Evolutionary conservation across 768 basidiomycete genomes (phyloP).

Genomic region (Leccinum variicolor): DNA sequence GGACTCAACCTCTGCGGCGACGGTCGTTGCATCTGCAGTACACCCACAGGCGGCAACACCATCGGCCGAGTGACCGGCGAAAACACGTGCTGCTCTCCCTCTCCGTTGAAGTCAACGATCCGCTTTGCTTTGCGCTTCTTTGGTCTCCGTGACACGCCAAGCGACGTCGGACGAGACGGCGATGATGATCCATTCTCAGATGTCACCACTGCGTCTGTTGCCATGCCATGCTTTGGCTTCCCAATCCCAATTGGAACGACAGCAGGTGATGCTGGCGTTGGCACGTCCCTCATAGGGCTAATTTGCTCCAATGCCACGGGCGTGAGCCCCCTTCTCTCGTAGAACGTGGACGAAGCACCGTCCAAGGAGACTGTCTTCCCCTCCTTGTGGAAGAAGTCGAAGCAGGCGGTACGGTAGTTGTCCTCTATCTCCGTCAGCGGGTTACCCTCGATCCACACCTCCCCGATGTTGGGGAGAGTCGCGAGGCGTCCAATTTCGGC

Average conservation of each 20-base stretch:
- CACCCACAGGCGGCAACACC: background rate
- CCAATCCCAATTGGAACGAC: conserved; percentile 52
- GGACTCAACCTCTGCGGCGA: conserved; percentile 20
- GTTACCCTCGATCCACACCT: conserved; percentile 86
- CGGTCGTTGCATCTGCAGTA: conserved; percentile 4
- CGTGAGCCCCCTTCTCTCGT: conserved; percentile 62
- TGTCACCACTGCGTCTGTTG: conserved; percentile 17
- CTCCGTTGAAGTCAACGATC: conserved; percentile 74
- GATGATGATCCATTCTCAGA: conserved; percentile 28
- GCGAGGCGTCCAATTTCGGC: conserved; percentile 84
- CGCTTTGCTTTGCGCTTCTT: conserved; percentile 66
- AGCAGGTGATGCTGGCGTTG: conserved; percentile 56
- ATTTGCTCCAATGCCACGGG: conserved; percentile 49
- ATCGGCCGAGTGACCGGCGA: conserved; percentile 9
- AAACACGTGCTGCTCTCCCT: conserved; percentile 35
- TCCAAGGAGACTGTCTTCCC: conserved; percentile 77
- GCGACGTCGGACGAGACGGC: conserved; percentile 40
- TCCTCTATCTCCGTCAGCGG: conserved; percentile 69
- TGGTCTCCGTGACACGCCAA: conserved; percentile 40
- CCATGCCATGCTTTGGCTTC: conserved; percentile 15
- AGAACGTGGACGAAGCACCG: conserved; percentile 63
- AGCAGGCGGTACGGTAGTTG: conserved; percentile 73
- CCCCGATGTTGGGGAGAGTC: conserved; percentile 69
- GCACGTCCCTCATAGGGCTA: conserved; percentile 45
- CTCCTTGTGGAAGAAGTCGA: conserved; percentile 82